Evolutionary conservation across 495 filamentous ascomycete species (phyloP).

Genomic region (Penicillium pulvis): DNA sequence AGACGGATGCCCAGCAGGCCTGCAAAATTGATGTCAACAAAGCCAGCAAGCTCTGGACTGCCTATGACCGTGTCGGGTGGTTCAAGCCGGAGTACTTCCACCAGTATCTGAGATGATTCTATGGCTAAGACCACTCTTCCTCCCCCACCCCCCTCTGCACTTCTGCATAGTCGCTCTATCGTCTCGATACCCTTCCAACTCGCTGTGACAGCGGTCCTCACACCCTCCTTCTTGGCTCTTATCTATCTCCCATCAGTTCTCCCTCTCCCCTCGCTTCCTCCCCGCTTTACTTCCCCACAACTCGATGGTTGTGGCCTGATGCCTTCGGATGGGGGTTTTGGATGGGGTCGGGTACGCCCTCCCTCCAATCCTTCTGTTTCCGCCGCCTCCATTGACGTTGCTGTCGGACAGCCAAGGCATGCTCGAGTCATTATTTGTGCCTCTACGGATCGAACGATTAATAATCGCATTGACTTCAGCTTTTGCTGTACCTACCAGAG

Average conservation of each 20-base stretch:
- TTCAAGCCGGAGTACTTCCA: constrained; percentile 66
- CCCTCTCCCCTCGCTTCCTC: background rate
- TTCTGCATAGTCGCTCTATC: constrained; percentile 1
- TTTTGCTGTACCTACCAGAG: constrained; percentile 1
- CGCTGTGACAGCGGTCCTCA: background rate
- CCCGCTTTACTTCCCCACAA: background rate
- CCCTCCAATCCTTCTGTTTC: background rate
- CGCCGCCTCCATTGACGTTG: background rate
- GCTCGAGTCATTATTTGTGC: constrained; percentile 11
- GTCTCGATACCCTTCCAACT: background rate
- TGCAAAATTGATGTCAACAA: constrained; percentile 99
- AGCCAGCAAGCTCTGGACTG: constrained; percentile 91
- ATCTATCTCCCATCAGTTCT: background rate
- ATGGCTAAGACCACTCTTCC: background rate
- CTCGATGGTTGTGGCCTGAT: background rate
- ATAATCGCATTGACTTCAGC: constrained; percentile 20
- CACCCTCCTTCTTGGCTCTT: background rate
- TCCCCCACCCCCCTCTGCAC: background rate
- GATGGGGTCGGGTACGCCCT: background rate
- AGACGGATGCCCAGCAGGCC: constrained; percentile 96
- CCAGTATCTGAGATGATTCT: constrained; percentile 44
- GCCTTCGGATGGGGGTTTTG: background rate
- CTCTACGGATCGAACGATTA: constrained; percentile 3
- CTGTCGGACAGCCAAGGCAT: background rate
- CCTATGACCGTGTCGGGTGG: constrained; percentile 90